Percentiles rank a stretch among this genome's conserved stretches.
These are phyloP conservation scores for Rugonectria rugulosa DNA, from an alignment of 2,329 filamentous ascomycete genomes.

Conservation along the genomic window DNA sequence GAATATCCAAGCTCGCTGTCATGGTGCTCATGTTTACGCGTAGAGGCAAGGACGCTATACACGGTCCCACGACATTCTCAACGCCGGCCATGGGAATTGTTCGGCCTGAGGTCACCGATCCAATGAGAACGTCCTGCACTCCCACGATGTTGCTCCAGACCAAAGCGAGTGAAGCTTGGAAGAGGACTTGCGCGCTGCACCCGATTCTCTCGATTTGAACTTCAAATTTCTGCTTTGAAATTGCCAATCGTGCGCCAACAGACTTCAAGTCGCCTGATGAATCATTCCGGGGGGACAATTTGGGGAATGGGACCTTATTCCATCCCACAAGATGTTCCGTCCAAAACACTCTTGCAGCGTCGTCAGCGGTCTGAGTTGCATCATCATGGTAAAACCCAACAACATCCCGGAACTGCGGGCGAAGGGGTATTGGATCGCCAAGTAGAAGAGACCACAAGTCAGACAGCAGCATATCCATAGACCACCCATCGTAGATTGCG, in stretches of 20 bases:
- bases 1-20: conserved; percentile 63
- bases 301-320: conserved; percentile 63
- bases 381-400: conserved; percentile 54
- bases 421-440: conserved; percentile 36
- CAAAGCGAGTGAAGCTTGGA: conserved; percentile 75
- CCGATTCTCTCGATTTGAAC: conserved; percentile 48
- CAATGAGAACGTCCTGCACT: conserved; percentile 72
- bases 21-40: conserved; percentile 66
- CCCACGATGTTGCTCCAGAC: conserved; percentile 72
- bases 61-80: conserved; percentile 80
- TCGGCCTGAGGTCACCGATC: conserved; percentile 83
- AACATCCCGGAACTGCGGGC: conserved; percentile 70
- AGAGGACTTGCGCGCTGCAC: conserved; percentile 73
- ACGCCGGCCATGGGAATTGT: conserved; percentile 75
- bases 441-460: conserved; percentile 67
- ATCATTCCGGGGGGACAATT: conserved; percentile 45
- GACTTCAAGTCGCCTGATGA: conserved; percentile 23
- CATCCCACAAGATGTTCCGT: conserved; percentile 67
- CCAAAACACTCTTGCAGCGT: conserved; percentile 71
- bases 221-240: conserved; percentile 35
- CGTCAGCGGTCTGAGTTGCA: conserved; percentile 37
- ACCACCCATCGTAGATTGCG: conserved; percentile 93
- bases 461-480: conserved; percentile 74
- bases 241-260: conserved; percentile 19
- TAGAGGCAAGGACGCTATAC: conserved; percentile 77